These are phyloP conservation scores for Tylopilus rubrobrunneus DNA, from an alignment of 768 basidiomycete species.

Conservation along the genomic window DNA sequence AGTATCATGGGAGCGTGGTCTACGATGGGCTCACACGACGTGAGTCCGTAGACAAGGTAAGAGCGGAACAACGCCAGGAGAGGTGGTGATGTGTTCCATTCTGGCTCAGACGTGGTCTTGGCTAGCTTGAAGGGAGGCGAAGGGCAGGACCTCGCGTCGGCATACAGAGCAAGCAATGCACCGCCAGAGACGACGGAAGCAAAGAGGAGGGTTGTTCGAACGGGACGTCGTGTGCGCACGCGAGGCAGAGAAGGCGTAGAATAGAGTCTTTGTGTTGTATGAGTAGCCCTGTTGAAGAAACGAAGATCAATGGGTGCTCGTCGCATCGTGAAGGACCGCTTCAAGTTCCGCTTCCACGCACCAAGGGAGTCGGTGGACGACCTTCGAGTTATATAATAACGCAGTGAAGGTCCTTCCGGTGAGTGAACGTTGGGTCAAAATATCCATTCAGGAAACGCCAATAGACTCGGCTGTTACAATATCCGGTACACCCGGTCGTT, in stretches of 20 bases:
- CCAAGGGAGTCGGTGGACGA: too few relatives aligned
- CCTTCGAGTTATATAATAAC: too few relatives aligned
- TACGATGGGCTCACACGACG: constrained; percentile 42
- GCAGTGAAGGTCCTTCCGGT: too few relatives aligned
- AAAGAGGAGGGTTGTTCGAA: constrained; percentile 15
- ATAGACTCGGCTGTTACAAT: too few relatives aligned
- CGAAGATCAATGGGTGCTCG: neutral
- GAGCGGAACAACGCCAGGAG: too few relatives aligned
- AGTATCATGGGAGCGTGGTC: constrained; percentile 65
- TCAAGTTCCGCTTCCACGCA: too few relatives aligned
- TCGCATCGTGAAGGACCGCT: too few relatives aligned
- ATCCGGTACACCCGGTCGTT: too few relatives aligned
- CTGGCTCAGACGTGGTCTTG: neutral
- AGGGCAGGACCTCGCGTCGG: constrained; percentile 26
- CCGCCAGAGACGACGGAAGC: constrained; percentile 18
- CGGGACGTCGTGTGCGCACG: constrained; percentile 1
- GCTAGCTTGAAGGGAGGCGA: constrained; percentile 16
- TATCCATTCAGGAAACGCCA: too few relatives aligned
- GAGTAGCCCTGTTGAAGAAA: neutral
- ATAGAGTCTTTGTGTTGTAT: constrained; percentile 2
- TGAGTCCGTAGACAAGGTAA: too few relatives aligned
- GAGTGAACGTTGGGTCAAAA: too few relatives aligned
- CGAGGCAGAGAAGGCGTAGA: constrained; percentile 1
- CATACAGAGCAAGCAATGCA: constrained; percentile 17
- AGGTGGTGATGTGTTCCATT: neutral